Conservation (phyloP, 2,329 filamentous ascomycete species). For the Zelopaecilomyces penicillatus region DNA sequence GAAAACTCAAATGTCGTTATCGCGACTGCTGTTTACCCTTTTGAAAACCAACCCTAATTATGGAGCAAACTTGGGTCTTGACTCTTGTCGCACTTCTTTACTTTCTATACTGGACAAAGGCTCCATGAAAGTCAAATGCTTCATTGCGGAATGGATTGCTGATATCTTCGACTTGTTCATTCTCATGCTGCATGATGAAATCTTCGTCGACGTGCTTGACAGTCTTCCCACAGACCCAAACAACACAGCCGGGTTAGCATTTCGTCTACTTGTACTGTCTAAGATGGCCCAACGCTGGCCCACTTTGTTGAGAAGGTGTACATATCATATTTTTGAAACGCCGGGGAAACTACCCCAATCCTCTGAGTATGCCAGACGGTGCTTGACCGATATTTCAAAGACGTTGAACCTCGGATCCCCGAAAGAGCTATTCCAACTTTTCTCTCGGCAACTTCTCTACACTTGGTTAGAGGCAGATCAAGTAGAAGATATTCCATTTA, state of each 20-base stretch:
- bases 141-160: slow-evolving; percentile 60
- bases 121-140: slow-evolving; percentile 65
- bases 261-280: slow-evolving; percentile 68
- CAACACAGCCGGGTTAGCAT: slow-evolving; percentile 73
- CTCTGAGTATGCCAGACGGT: slow-evolving; percentile 61
- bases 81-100: slow-evolving; percentile 59
- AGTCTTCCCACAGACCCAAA: slow-evolving; percentile 66
- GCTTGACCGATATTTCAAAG: slow-evolving; percentile 57
- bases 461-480: slow-evolving; percentile 71
- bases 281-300: slow-evolving; percentile 76
- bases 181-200: slow-evolving; percentile 72
- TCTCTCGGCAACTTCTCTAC: slow-evolving; percentile 80
- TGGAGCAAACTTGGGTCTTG: slow-evolving; percentile 48
- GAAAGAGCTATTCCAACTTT: slow-evolving; percentile 68
- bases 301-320: slow-evolving; percentile 74
- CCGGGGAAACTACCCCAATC: slow-evolving; percentile 63
- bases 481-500: slow-evolving; percentile 68
- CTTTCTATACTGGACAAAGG: slow-evolving; percentile 63
- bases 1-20: slow-evolving; percentile 57
- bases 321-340: slow-evolving; percentile 91
- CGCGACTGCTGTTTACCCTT: slow-evolving; percentile 60
- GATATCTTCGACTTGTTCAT: slow-evolving; percentile 72
- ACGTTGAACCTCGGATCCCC: slow-evolving; percentile 57
- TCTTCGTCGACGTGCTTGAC: slow-evolving; percentile 77
- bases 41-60: slow-evolving; percentile 61